These are phyloP conservation scores for Aspergillus homomorphus DNA, from an alignment of 495 filamentous ascomycete species.

Conservation along the genomic window DNA sequence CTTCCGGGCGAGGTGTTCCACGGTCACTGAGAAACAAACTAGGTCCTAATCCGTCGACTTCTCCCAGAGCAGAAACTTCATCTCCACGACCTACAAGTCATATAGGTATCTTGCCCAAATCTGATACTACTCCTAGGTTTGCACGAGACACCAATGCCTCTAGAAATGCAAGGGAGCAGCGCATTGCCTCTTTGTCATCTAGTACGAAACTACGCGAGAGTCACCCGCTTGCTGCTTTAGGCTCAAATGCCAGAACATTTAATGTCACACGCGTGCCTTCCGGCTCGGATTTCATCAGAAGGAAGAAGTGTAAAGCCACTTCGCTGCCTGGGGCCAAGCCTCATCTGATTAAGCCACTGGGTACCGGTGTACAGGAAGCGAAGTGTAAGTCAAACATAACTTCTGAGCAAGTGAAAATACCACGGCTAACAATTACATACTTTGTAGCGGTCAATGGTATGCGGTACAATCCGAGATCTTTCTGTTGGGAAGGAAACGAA, in stretches of 20 bases:
- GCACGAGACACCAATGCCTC: constrained; percentile 90
- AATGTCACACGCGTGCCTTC: constrained; percentile 55
- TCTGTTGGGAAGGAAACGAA: constrained; percentile 95
- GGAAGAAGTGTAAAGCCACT: constrained; percentile 54
- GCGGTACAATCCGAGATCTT: constrained; percentile 83
- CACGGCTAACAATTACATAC: constrained; percentile 8
- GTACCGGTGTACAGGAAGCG: constrained; percentile 54
- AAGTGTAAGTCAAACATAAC: constrained; percentile 56
- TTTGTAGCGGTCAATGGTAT: constrained; percentile 80
- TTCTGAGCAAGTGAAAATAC: constrained; percentile 11
- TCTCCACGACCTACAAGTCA: constrained; percentile 51
- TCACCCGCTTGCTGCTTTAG: constrained; percentile 60
- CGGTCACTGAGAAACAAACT: constrained; percentile 60
- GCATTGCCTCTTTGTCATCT: constrained; percentile 53
- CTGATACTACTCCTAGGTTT: constrained; percentile 69
- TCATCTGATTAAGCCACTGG: constrained; percentile 69
- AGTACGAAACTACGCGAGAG: constrained; percentile 42
- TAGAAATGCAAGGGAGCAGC: constrained; percentile 84
- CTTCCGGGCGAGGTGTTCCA: constrained; percentile 66
- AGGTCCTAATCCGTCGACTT: constrained; percentile 48
- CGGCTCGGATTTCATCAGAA: constrained; percentile 38
- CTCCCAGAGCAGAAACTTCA: constrained; percentile 45
- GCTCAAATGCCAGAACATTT: constrained; percentile 77
- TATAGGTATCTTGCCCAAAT: constrained; percentile 36
- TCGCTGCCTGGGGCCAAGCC: constrained; percentile 58